These are phyloP conservation scores for Saccharomycopsis babjevae DNA, from an alignment of 805 yeast species.

Conservation along the genomic window DNA sequence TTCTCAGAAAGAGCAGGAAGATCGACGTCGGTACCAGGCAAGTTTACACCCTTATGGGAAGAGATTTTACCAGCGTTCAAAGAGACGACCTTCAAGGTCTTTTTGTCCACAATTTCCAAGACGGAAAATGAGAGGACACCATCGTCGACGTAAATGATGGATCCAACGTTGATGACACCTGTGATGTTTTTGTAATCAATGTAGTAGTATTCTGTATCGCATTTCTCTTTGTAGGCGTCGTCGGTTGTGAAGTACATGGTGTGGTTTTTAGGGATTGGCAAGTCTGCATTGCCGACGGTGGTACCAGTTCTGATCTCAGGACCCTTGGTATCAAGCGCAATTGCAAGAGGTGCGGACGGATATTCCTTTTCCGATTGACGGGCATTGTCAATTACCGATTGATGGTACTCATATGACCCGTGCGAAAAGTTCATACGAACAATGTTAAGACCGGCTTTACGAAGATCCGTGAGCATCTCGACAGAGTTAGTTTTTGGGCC, in stretches of 20 bases:
- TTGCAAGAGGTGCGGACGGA: slow-evolving; percentile 94
- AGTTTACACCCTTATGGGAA: slow-evolving; percentile 98
- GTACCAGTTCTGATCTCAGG: slow-evolving; percentile 99
- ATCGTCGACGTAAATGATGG: slow-evolving; percentile 90
- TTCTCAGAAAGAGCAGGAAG: slow-evolving; percentile 96
- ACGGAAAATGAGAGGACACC: slow-evolving; percentile 97
- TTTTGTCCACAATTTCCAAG: slow-evolving; percentile 64
- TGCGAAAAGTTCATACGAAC: slow-evolving; percentile 99
- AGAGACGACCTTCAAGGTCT: slow-evolving; percentile 78
- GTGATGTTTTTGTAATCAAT: slow-evolving; percentile 95
- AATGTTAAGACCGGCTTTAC: slow-evolving; percentile 96
- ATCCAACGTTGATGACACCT: slow-evolving; percentile 81
- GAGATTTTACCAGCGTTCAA: slow-evolving; percentile 92
- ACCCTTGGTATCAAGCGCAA: slow-evolving; percentile 98
- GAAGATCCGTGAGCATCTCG: slow-evolving; percentile 72
- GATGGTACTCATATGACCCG: slow-evolving; percentile 97
- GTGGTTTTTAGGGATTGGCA: slow-evolving; percentile 74
- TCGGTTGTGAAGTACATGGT: slow-evolving; percentile 92
- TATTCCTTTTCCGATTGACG: slow-evolving; percentile 84
- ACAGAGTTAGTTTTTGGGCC: slow-evolving; percentile 96
- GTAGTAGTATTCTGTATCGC: slow-evolving; percentile 76
- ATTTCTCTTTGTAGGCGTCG: slow-evolving; percentile 57
- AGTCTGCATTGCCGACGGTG: slow-evolving; percentile 71
- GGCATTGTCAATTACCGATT: slow-evolving; percentile 91
- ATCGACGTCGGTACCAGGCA: slow-evolving; percentile 98